Evolutionary conservation across 2,329 filamentous ascomycete species (phyloP).

Genomic region (Aspergillus glaucus): DNA sequence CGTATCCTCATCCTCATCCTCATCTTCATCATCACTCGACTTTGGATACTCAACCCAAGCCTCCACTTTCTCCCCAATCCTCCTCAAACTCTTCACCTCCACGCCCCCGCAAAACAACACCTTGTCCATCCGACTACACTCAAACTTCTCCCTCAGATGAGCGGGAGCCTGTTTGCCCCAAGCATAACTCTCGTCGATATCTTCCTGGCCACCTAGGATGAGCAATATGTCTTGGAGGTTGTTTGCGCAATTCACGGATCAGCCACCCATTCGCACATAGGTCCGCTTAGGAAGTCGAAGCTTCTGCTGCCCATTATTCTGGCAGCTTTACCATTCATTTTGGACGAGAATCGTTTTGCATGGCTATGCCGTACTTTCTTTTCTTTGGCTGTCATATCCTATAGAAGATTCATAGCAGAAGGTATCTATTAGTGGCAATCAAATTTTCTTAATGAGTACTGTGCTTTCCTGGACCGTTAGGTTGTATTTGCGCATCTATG

Average conservation of each 20-base stretch:
- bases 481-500: no score
- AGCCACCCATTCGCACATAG: no score
- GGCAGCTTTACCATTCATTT: no score
- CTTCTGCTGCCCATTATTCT: no score
- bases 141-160: slow-evolving; percentile 39
- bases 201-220: slow-evolving; percentile 46
- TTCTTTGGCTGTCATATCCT: no score
- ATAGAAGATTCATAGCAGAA: no score
- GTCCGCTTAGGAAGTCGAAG: no score
- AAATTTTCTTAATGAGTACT: no score
- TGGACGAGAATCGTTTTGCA: no score
- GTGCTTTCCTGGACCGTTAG: no score
- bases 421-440: no score
- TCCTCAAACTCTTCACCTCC: slow-evolving; percentile 33
- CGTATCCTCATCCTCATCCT: slow-evolving; percentile 21
- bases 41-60: slow-evolving; percentile 26
- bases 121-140: slow-evolving; percentile 51
- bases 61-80: slow-evolving; percentile 44
- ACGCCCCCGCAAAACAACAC: slow-evolving; percentile 41
- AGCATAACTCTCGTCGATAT: slow-evolving; percentile 48
- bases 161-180: slow-evolving; percentile 52
- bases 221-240: slow-evolving; percentile 49
- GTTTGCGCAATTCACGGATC: slow-evolving; percentile 29
- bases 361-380: no score
- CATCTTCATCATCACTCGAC: background rate